Evolutionary conservation across 768 basidiomycete species (phyloP).

Genomic region (Termitomyces sp.): DNA sequence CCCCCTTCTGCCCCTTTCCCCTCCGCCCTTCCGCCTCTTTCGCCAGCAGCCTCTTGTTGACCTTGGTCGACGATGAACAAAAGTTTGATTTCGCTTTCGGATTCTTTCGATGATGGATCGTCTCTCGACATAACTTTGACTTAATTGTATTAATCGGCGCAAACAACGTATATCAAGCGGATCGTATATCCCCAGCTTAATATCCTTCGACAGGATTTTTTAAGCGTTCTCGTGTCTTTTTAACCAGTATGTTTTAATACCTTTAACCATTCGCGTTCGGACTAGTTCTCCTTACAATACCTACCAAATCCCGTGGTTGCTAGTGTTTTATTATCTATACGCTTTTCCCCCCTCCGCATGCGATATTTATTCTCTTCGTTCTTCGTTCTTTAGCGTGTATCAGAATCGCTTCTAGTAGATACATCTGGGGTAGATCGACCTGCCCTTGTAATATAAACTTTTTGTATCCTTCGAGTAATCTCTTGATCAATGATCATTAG

Average conservation of each 20-base stretch:
- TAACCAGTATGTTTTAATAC: neutral
- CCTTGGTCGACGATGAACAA: neutral
- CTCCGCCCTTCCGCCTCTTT: too few relatives aligned
- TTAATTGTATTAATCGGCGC: neutral
- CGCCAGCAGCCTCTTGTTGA: too few relatives aligned
- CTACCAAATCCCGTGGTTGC: neutral
- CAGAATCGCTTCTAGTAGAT: neutral
- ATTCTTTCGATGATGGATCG: neutral
- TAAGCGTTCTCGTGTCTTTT: neutral
- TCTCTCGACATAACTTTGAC: neutral
- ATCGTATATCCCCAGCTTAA: constrained; percentile 2
- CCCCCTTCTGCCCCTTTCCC: too few relatives aligned
- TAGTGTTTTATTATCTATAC: constrained; percentile 3
- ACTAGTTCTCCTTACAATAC: neutral
- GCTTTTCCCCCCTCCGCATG: neutral
- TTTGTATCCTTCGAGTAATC: neutral
- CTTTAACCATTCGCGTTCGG: neutral
- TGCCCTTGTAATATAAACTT: neutral
- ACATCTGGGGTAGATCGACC: neutral
- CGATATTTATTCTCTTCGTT: neutral
- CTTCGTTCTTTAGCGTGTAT: neutral
- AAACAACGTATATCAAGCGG: neutral
- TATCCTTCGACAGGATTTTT: neutral
- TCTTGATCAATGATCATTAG: neutral
- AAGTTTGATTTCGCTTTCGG: too few relatives aligned